Conservation (phyloP, 306 rosid species). For the Prunus mira region DNA sequence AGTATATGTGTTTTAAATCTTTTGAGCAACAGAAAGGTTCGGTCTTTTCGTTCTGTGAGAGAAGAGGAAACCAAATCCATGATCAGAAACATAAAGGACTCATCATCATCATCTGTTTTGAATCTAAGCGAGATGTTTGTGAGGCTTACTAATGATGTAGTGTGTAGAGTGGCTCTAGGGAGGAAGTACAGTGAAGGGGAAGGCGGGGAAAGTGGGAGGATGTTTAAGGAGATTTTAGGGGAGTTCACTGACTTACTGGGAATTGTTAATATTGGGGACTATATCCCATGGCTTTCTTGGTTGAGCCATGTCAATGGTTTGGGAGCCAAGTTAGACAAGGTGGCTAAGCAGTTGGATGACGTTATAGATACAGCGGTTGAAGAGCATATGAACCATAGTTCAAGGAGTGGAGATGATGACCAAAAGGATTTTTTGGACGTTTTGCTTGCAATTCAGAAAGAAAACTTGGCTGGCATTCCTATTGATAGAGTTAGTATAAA, state of each 20-base stretch:
- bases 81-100: conserved; percentile 24
- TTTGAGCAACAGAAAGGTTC: conserved; percentile 32
- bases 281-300: conserved; percentile 56
- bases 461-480: conserved; percentile 30
- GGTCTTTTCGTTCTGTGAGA: conserved; percentile 21
- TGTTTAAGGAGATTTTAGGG: conserved; percentile 16
- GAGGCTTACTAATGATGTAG: conserved; percentile 27
- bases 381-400: conserved; percentile 28
- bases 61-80: conserved; percentile 27
- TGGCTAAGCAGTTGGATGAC: conserved; percentile 40
- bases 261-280: conserved; percentile 34
- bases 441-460: conserved; percentile 38
- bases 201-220: conserved; percentile 17
- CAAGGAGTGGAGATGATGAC: background rate
- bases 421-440: conserved; percentile 45
- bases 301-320: conserved; percentile 35
- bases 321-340: conserved; percentile 25
- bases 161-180: conserved; percentile 50
- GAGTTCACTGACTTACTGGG: conserved; percentile 39
- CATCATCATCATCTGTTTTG: conserved; percentile 1
- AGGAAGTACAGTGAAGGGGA: conserved; percentile 26
- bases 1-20: conserved; percentile 25
- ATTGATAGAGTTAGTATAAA: conserved; percentile 32
- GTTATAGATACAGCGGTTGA: conserved; percentile 43
- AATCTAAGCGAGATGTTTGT: conserved; percentile 39